phyloP scores from a whole-genome alignment of 345 rosid species.

The Linum usitatissimum region DNA sequence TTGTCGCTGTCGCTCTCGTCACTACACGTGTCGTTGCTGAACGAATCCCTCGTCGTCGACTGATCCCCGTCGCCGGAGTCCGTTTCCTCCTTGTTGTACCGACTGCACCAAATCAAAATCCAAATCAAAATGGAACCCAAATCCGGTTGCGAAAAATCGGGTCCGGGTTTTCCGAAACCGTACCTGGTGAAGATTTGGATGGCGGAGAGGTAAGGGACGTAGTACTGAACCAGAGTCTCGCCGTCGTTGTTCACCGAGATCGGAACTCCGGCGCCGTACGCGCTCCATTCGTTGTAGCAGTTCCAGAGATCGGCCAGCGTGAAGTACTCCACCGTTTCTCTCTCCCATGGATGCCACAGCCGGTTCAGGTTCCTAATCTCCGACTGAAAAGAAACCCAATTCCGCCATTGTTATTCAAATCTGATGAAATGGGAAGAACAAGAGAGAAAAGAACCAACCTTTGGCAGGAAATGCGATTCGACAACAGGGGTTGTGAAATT shows the following conservation, averaged over 20 bases:
- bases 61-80: conserved; percentile 59
- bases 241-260: conserved; percentile 24
- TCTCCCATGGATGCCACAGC: conserved; percentile 94
- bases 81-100: conserved; percentile 67
- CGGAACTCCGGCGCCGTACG: conserved; percentile 40
- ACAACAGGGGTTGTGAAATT: conserved; percentile 69
- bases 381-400: conserved; percentile 33
- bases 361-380: conserved; percentile 77
- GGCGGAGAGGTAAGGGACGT: conserved; percentile 38
- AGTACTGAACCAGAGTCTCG: conserved; percentile 35
- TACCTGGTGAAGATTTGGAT: conserved; percentile 67
- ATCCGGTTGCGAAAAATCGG: too few relatives aligned
- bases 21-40: conserved; percentile 82
- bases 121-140: background rate
- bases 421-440: background rate
- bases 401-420: background rate
- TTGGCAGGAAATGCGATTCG: conserved; percentile 70
- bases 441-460: conserved; percentile 34
- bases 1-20: conserved; percentile 91
- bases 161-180: background rate
- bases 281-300: conserved; percentile 39
- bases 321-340: conserved; percentile 59
- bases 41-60: conserved; percentile 47
- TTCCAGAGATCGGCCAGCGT: conserved; percentile 35
- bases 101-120: background rate